Percentiles rank a stretch among this genome's conserved stretches.
phyloP scores from a whole-genome alignment of 2,329 filamentous ascomycete genomes.

The Parafenestella ontariensis region DNA sequence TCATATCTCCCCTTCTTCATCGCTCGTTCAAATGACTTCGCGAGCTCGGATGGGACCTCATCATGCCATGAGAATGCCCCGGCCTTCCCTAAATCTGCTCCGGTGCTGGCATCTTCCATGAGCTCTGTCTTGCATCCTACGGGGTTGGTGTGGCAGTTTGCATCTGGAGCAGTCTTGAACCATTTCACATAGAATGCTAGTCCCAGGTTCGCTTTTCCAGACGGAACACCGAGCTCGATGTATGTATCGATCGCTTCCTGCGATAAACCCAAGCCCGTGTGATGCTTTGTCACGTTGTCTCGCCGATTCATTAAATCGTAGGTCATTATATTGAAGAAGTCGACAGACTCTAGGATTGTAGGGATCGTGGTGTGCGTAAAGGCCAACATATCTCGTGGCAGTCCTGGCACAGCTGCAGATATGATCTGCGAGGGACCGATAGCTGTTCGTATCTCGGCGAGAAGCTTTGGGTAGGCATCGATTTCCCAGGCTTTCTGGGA shows the following conservation, averaged over 20 bases:
- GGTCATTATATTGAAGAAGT: constrained; percentile 74
- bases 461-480: constrained; percentile 65
- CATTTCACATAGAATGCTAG: constrained; percentile 74
- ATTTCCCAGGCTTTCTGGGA: constrained; percentile 66
- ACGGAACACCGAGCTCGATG: constrained; percentile 60
- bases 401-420: constrained; percentile 71
- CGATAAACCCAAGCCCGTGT: constrained; percentile 66
- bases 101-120: constrained; percentile 66
- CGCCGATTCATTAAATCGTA: constrained; percentile 76
- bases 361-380: constrained; percentile 65
- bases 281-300: constrained; percentile 68
- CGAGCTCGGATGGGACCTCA: constrained; percentile 51
- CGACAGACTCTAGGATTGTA: constrained; percentile 64
- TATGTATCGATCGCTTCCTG: constrained; percentile 65
- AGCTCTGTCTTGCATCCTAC: constrained; percentile 67
- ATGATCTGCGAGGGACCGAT: constrained; percentile 66
- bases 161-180: constrained; percentile 60
- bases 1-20: constrained; percentile 63
- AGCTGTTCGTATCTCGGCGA: constrained; percentile 65
- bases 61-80: constrained; percentile 62
- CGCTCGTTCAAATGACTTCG: constrained; percentile 64
- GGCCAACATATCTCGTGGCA: constrained; percentile 70
- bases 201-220: constrained; percentile 66
- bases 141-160: constrained; percentile 56
- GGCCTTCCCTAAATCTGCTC: constrained; percentile 64